Conservation (phyloP, 192 early-diverging fungal species). For the Allomyces javanicus region DNA sequence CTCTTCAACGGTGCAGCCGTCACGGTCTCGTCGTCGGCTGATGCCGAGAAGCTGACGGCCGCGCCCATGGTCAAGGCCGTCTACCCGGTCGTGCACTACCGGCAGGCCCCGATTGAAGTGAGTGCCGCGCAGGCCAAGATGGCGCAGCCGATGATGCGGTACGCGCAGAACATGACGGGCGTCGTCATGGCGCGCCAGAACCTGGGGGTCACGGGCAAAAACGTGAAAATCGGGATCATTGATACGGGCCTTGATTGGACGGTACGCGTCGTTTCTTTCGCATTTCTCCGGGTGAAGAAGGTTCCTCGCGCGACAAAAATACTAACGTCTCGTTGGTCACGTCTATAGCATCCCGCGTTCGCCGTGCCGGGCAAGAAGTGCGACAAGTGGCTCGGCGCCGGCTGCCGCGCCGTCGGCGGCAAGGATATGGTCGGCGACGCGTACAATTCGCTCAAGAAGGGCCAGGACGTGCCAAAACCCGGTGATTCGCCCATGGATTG, state of each 20-base stretch:
- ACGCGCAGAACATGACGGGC: conserved; percentile 27
- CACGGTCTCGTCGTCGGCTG: not conserved
- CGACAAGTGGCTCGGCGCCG: conserved; percentile 7
- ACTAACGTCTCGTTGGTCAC: too few species aligned
- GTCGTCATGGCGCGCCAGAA: conserved; percentile 23
- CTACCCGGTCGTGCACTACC: not conserved
- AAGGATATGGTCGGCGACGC: conserved; percentile 38
- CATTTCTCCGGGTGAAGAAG: too few species aligned
- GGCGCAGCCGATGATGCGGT: conserved; percentile 1
- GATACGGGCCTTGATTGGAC: conserved; percentile 33
- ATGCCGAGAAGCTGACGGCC: not conserved
- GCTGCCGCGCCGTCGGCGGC: conserved; percentile 38
- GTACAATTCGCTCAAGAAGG: conserved; percentile 10
- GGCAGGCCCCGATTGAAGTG: too few species aligned
- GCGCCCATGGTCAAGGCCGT: not conserved
- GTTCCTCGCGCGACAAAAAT: too few species aligned
- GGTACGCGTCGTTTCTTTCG: too few species aligned
- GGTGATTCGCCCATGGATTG: conserved; percentile 37
- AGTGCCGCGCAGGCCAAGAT: too few species aligned
- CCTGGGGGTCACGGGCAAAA: conserved; percentile 33
- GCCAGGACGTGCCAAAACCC: conserved; percentile 15
- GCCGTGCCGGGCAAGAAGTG: not conserved
- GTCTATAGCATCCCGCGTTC: not conserved
- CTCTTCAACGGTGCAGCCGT: not conserved
- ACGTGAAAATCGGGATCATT: conserved; percentile 43